phyloP scores from a whole-genome alignment of 768 basidiomycete genomes.

The Tricholomella constricta region DNA sequence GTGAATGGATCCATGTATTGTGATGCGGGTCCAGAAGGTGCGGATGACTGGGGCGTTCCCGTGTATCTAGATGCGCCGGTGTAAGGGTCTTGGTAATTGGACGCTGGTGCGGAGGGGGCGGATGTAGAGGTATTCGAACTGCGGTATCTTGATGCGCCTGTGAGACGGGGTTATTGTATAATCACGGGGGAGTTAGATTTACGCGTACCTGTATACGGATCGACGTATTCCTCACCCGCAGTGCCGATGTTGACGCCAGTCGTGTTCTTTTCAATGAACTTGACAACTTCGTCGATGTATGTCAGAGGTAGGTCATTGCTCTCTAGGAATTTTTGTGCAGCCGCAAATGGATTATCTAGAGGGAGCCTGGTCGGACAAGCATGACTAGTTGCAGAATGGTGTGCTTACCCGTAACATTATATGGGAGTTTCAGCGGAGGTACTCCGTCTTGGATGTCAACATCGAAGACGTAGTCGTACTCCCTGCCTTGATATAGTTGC shows the following conservation, averaged over 20 bases:
- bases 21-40: conserved; percentile 35
- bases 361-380: not conserved
- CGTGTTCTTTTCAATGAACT: conserved; percentile 93
- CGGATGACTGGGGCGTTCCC: conserved; percentile 37
- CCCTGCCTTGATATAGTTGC: conserved; percentile 89
- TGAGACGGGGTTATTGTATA: conserved; percentile 7
- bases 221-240: conserved; percentile 63
- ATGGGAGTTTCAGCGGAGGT: conserved; percentile 92
- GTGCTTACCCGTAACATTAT: conserved; percentile 77
- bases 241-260: conserved; percentile 70
- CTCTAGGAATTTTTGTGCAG: conserved; percentile 87
- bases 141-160: conserved; percentile 68
- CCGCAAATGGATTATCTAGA: conserved; percentile 86
- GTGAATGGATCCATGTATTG: conserved; percentile 66
- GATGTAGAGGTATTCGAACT: conserved; percentile 39
- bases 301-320: conserved; percentile 78
- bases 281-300: conserved; percentile 88
- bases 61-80: conserved; percentile 71
- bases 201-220: conserved; percentile 84
- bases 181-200: conserved; percentile 1
- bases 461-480: conserved; percentile 99
- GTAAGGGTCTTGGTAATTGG: conserved; percentile 65
- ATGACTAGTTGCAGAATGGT: not conserved
- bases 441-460: conserved; percentile 94
- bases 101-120: conserved; percentile 30